phyloP scores from a whole-genome alignment of 805 yeast species.

The Candida xyloterini region DNA sequence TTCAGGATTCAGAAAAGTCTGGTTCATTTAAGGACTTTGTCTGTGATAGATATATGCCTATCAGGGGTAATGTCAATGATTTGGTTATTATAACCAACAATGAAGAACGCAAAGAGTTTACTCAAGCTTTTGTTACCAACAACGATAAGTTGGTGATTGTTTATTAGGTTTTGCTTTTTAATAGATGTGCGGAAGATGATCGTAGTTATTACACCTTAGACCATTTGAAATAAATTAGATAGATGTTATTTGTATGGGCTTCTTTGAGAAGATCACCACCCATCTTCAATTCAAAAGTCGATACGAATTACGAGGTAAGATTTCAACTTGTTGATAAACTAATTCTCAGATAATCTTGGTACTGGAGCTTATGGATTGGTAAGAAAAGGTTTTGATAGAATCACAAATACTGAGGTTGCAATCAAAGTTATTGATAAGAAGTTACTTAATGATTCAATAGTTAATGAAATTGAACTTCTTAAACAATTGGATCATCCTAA shows the following conservation, averaged over 20 bases:
- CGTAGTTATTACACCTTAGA: no score
- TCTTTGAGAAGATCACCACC: constrained; percentile 8
- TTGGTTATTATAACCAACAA: constrained; percentile 4
- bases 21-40: constrained; percentile 2
- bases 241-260: constrained; percentile 5
- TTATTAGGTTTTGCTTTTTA: no score
- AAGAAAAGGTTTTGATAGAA: constrained; percentile 51
- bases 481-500: constrained; percentile 68
- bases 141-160: constrained; percentile 6
- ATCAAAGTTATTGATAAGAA: constrained; percentile 79
- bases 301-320: constrained; percentile 57
- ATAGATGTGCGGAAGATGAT: no score
- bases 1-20: background rate
- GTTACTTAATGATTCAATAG: constrained; percentile 55
- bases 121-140: constrained; percentile 5
- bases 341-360: constrained; percentile 56
- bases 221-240: no score
- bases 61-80: constrained; percentile 4
- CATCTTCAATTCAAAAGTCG: constrained; percentile 40
- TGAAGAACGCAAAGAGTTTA: background rate
- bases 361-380: constrained; percentile 93
- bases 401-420: constrained; percentile 68
- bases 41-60: background rate
- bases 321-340: background rate
- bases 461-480: constrained; percentile 73